A percentile compares a stretch with the other conserved stretches of the same genome.
Conservation (phyloP, 2,329 filamentous ascomycete genomes). For the Calonectria crousiana region DNA sequence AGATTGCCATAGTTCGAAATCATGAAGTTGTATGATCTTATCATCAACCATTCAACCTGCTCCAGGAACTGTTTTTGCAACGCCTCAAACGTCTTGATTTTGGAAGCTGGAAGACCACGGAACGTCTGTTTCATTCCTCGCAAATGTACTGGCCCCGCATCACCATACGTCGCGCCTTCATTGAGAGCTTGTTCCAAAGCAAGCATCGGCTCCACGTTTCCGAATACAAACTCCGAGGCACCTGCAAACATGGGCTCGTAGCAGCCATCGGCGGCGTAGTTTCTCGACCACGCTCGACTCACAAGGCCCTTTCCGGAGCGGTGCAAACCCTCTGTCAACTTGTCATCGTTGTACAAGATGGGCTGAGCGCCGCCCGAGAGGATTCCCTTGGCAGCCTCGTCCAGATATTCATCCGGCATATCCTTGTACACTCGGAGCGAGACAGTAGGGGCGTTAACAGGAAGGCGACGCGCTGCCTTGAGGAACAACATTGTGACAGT, state of each 20-base stretch:
- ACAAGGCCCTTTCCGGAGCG: neutral
- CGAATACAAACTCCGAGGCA: neutral
- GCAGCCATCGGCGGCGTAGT: neutral
- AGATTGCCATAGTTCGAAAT: neutral
- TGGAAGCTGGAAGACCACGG: neutral
- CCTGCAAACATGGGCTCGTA: neutral
- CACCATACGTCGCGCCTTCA: neutral
- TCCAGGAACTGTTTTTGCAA: neutral
- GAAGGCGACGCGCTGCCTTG: neutral
- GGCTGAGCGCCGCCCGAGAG: neutral
- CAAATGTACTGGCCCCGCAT: neutral
- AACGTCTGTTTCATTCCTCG: neutral
- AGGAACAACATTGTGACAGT: neutral
- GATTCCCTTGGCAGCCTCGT: neutral
- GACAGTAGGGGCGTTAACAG: neutral
- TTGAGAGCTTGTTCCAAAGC: neutral
- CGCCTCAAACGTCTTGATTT: neutral
- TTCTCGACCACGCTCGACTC: neutral
- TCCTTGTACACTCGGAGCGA: neutral
- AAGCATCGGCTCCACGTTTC: neutral
- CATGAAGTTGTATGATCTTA: neutral
- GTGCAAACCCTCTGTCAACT: neutral
- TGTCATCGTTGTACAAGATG: neutral
- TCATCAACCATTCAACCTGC: neutral
- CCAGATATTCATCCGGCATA: neutral